Base-by-base conservation (phyloP, 106 monocot species). In the Hemerocallis citrina region DNA sequence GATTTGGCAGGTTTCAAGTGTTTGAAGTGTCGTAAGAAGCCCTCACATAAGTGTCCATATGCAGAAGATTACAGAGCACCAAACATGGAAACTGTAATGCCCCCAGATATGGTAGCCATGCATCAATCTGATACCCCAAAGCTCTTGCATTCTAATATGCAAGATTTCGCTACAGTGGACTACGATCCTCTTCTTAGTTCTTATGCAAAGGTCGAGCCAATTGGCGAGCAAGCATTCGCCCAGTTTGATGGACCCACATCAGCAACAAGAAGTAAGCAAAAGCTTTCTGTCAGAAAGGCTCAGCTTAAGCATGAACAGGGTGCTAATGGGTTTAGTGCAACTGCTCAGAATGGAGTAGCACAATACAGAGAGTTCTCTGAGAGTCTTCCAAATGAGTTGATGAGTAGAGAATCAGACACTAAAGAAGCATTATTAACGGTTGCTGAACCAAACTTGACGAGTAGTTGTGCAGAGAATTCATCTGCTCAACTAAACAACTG, bases 1-100 rank as follows among this genome's bases (percentile, higher is more conserved):
- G 67, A 86, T 14, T 60, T 94, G 62, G 59, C 86, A 4, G 85
- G 85, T 8, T 94, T 77, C 67, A 85, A 85, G 43, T 94, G 94
- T 51, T 72, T 75, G 58, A 85, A 70, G 52, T 89, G 93, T 51
- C 80, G 85, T 16, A 81, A 83, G 63, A 80, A 67, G 57, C 35
- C 44, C 41, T 75, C 63, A 40, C 80, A 89, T 1, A 75, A 41
- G 25, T 94, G 94, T 43, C 94, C 94, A 21, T 81, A 80, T 68
- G 54, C 20, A 6, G 46, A 77, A n/a, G 45, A 61, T 28, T 69
- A 55, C 49, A 74, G 40, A 22, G 72, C 60, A 48, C 34, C 49
- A 33, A 37, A 66, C 30, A 11, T 5, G 31, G 49, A 79, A 33
- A 24, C 2, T 21, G 9, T 29, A 69, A 55, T 44, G 51, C 37